Conservation (phyloP, 768 basidiomycete species). For the Gloeopeniophorella convolvens region DNA sequence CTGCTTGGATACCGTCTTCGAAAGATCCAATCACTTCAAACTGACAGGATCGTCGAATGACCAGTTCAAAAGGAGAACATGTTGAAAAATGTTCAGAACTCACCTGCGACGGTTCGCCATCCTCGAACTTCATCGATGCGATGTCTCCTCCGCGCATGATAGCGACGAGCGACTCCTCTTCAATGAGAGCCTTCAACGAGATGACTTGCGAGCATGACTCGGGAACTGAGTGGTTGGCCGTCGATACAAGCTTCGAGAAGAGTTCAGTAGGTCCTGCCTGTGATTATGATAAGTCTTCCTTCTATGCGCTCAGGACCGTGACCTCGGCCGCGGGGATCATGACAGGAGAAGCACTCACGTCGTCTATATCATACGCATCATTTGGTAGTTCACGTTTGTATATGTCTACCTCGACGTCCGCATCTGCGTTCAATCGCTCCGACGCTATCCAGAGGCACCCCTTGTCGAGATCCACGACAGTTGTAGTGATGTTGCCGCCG, state of each 20-base stretch:
- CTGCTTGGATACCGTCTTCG: conserved; percentile 76
- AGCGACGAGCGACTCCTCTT: conserved; percentile 56
- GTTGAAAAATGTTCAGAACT: neutral
- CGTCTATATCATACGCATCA: neutral
- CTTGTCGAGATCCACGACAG: conserved; percentile 12
- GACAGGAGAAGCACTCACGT: neutral
- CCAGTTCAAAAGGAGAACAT: neutral
- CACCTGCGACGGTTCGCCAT: conserved; percentile 41
- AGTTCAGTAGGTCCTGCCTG: conserved; percentile 6
- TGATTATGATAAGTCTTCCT: neutral
- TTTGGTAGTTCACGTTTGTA: neutral
- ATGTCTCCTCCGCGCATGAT: conserved; percentile 82
- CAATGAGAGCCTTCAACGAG: conserved; percentile 52
- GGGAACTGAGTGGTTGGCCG: conserved; percentile 5
- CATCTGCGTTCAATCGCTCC: conserved; percentile 17
- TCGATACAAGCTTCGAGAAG: conserved; percentile 14
- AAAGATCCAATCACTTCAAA: conserved; percentile 81
- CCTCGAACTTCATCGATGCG: conserved; percentile 52
- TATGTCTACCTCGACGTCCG: conserved; percentile 18
- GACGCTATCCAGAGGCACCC: conserved; percentile 17
- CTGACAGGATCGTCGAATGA: conserved; percentile 29
- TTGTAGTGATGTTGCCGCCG: conserved; percentile 6
- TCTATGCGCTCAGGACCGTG: neutral
- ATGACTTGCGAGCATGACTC: conserved; percentile 33
- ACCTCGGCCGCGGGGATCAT: neutral